These are phyloP conservation scores for Torulaspora delbrueckii DNA, from an alignment of 805 yeast species.

Conservation along the genomic window DNA sequence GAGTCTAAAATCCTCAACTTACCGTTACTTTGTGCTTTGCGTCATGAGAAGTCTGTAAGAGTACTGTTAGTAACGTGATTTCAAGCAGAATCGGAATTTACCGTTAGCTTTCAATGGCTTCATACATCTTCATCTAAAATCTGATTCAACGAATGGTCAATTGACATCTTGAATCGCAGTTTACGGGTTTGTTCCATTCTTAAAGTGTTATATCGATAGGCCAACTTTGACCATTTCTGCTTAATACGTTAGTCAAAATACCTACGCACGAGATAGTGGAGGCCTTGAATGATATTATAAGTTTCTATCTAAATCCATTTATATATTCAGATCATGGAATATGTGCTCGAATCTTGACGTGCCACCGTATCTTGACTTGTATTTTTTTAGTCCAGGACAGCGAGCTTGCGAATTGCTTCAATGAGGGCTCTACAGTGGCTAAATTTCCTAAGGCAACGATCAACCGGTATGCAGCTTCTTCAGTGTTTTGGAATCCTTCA, in stretches of 20 bases:
- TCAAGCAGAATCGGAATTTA: neutral
- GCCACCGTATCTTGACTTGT: slow-evolving; percentile 17
- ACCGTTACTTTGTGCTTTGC: slow-evolving; percentile 18
- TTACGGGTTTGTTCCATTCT: neutral
- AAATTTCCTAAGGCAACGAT: slow-evolving; percentile 61
- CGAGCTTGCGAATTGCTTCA: slow-evolving; percentile 31
- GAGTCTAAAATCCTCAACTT: slow-evolving; percentile 9
- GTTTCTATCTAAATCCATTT: slow-evolving; percentile 12
- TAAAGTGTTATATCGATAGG: neutral
- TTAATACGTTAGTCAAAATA: neutral
- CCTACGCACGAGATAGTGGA: neutral
- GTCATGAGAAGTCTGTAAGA: slow-evolving; percentile 8
- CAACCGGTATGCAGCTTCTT: slow-evolving; percentile 67
- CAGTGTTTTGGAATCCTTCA: slow-evolving; percentile 36
- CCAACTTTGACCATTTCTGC: neutral
- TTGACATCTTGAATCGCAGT: slow-evolving; percentile 13
- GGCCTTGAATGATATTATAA: neutral
- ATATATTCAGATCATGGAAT: slow-evolving; percentile 19
- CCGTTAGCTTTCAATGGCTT: neutral
- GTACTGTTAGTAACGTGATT: slow-evolving; percentile 7
- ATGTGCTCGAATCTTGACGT: slow-evolving; percentile 26
- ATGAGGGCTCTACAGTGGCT: slow-evolving; percentile 33
- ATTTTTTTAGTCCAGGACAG: slow-evolving; percentile 29
- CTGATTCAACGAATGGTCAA: slow-evolving; percentile 17
- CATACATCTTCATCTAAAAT: slow-evolving; percentile 23